Evolutionary conservation across 2,329 filamentous ascomycete species (phyloP), one percentile per base, ranked within the genome.

Genomic region (Fusarium secorum): DNA sequence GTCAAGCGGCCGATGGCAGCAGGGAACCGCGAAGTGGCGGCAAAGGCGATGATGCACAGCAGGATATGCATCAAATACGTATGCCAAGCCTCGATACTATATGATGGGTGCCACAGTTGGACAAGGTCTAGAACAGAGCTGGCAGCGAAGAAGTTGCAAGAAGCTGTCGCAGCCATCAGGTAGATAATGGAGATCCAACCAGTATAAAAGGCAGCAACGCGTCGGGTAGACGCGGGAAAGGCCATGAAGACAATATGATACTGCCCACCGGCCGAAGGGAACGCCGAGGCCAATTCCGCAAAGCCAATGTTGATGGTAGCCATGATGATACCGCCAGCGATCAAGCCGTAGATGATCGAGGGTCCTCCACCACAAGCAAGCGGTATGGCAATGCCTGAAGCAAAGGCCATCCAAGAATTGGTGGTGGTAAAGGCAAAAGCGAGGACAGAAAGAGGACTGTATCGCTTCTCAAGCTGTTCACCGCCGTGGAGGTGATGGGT

Each of bases 171-270:
- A 3, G 74, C 66, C 74, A 76, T 76, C 49, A 76, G 73, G 38
- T 75, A 76, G 36, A 76, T 75, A 22, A 76, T 70, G 8, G 72
- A 63, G 14, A 74, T 68, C 74, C 74, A 76, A 0, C 66, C 74
- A 0, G 74, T 76, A 39, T 75, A 74, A 41, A 76, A 76, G 1
- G 74, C 74, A 6, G 74, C 74, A 24, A 67, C 57, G 17, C 58
- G 74, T 15, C 74, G 71, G 9, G 71, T 74, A 13, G 74, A 68
- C 4, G 69, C 56, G 2, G 74, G 73, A 45, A 76, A 76, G 1
- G 60, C 60, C 71, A 74, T 76, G 54, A 75, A 76, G 11, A 76
- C 74, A 24, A 76, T 76, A 26, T 76, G 74, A 22, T 76, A 76
- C 26, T 76, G 74, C 14, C 74, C 74, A 17, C 74, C 74, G 10